Percentiles rank a stretch among this genome's conserved stretches.
Conservation (phyloP, 306 rosid species). For the Fagus crenata region DNA sequence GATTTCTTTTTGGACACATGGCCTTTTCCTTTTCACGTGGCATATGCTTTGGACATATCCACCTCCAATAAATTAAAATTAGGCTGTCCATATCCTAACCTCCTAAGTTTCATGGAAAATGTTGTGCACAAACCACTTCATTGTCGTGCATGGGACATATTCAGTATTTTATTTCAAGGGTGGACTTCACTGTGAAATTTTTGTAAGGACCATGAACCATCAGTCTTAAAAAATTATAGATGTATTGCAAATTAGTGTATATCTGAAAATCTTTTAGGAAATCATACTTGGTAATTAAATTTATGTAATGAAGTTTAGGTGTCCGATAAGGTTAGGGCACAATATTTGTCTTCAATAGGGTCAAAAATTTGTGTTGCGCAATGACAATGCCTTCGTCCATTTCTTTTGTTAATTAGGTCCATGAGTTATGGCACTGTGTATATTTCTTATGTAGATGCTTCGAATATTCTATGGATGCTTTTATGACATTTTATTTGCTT, state of each 20-base stretch:
- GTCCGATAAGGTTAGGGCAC: neutral
- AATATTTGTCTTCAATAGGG: neutral
- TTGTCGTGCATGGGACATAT: neutral
- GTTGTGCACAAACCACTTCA: neutral
- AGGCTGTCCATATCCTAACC: conserved; percentile 3
- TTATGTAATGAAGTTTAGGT: neutral
- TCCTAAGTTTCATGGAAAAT: neutral
- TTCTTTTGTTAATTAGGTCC: neutral
- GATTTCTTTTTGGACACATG: neutral
- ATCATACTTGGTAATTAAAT: neutral
- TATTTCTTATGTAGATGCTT: neutral
- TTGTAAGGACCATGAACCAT: neutral
- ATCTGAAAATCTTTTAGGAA: neutral
- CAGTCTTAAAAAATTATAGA: neutral
- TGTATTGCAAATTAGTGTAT: neutral
- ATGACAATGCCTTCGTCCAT: neutral
- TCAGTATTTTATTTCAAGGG: neutral
- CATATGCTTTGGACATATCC: conserved; percentile 2
- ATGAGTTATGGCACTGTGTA: neutral
- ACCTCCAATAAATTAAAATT: neutral
- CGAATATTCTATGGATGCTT: neutral
- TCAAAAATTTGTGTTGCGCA: neutral
- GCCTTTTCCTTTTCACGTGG: neutral
- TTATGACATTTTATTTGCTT: neutral
- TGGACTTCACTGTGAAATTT: neutral